phyloP scores from a whole-genome alignment of 192 early-diverging fungal species.

The Cetraspora pellucida region DNA sequence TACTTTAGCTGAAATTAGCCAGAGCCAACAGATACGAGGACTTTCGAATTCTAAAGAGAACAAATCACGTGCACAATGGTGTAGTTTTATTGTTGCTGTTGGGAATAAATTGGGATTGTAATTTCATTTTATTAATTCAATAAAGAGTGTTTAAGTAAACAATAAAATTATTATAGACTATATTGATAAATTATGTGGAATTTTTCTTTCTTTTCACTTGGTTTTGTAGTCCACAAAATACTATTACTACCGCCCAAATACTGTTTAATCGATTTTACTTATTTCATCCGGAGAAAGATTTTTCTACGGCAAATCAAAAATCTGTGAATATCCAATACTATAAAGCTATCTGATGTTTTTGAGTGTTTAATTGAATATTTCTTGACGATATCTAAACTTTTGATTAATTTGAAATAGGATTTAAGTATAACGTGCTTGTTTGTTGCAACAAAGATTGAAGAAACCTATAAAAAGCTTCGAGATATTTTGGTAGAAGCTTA shows the following conservation, averaged over 20 bases:
- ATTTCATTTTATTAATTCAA: background rate
- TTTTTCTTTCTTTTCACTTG: background rate
- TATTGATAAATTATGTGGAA: background rate
- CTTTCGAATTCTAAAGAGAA: conserved; percentile 13
- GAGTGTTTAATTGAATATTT: background rate
- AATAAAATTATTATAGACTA: background rate
- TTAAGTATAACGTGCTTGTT: conserved; percentile 71
- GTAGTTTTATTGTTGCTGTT: conserved; percentile 55
- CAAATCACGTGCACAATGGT: conserved; percentile 42
- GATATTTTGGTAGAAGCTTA: conserved; percentile 75
- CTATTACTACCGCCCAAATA: conserved; percentile 59
- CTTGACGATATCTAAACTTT: background rate
- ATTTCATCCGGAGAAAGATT: conserved; percentile 53
- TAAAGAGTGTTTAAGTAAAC: background rate
- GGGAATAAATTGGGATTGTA: conserved; percentile 64
- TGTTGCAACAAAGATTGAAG: conserved; percentile 85
- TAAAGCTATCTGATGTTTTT: background rate
- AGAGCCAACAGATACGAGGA: background rate
- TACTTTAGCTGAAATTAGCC: conserved; percentile 2
- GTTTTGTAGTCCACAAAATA: conserved; percentile 56
- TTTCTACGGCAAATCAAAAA: conserved; percentile 4
- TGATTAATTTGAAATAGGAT: conserved; percentile 41
- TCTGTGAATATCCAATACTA: background rate
- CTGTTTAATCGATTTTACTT: conserved; percentile 60
- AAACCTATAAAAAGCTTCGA: conserved; percentile 81